Percentiles rank a stretch among this genome's conserved stretches.
phyloP scores from a whole-genome alignment of 2,329 filamentous ascomycete genomes.

The Malbranchea zuffiana region DNA sequence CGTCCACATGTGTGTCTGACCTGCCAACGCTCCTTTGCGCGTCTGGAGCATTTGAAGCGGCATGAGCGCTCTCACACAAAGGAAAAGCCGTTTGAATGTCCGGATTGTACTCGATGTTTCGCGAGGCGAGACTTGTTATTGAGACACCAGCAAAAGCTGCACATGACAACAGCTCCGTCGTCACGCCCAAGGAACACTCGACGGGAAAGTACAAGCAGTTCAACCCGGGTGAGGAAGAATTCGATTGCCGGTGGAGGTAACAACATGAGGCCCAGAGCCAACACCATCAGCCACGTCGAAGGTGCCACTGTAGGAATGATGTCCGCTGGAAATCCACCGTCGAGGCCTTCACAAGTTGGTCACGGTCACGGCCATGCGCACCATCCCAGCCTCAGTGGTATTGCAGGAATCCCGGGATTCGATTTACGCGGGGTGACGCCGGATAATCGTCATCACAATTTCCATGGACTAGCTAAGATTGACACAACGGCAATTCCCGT shows the following conservation, averaged over 20 bases:
- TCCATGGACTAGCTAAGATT: conserved; percentile 65
- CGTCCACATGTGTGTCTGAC: conserved; percentile 87
- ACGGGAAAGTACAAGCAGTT: conserved; percentile 72
- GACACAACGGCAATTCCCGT: conserved; percentile 64
- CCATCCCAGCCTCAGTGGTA: conserved; percentile 62
- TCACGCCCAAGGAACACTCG: conserved; percentile 71
- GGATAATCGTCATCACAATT: conserved; percentile 42
- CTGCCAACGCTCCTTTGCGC: conserved; percentile 83
- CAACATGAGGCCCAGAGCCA: conserved; percentile 75
- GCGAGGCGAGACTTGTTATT: conserved; percentile 83
- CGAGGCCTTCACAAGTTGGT: conserved; percentile 28
- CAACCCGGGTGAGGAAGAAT: conserved; percentile 77
- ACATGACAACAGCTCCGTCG: conserved; percentile 81
- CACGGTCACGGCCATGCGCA: conserved; percentile 59
- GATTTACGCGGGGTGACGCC: conserved; percentile 52
- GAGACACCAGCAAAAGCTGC: conserved; percentile 95
- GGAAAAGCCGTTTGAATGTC: conserved; percentile 97
- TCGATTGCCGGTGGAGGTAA: conserved; percentile 58
- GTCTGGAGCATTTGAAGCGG: conserved; percentile 90
- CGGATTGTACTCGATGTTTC: conserved; percentile 89
- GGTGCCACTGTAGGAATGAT: conserved; percentile 58
- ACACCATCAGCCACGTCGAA: conserved; percentile 93
- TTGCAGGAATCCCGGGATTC: conserved; percentile 45
- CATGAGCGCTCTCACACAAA: conserved; percentile 98
- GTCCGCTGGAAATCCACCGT: conserved; percentile 19